Evolutionary conservation across 352 stramenopile species (phyloP), one percentile per base, ranked within the genome.

Genomic region (Pythium brassicae): DNA sequence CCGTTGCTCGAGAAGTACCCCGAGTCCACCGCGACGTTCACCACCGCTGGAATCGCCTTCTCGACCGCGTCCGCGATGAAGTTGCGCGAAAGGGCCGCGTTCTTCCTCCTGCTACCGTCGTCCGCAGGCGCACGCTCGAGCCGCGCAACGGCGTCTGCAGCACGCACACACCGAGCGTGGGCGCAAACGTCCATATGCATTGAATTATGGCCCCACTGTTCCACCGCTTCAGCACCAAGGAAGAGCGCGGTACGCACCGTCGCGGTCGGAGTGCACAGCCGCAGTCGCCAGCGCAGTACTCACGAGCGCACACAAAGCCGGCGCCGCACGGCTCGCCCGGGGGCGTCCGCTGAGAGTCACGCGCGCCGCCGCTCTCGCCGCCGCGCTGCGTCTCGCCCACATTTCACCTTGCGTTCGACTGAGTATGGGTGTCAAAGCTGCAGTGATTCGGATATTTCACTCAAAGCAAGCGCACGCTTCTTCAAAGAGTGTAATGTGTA

Each of bases 51-150:
- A 29, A 92, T 84, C 23, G 87, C 83, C 64, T 91, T 91, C 66
- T 95, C 86, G 40, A 92, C 83, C 3, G 89, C 89, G 64, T 97
- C 87, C 2, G 86, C 86, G 51, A 96, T 94, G 55, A 95, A 96
- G 63, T 94, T 93, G 2, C 85, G 71, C 35, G 73, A 78, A 29
- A 93, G 57, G 34, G 67, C 55, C 35, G 53, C 71, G 39, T 53
- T 57, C 45, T 50, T 59, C 12, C 56, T 50, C 20, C 40, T 52
- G 29, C 29, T 35, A 10, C 29, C 29, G 10, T 4, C 10, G 5
- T 53, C 44, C 17, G 50, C 25, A 32, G 9, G 9, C 20, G 19
- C 37, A 12, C 69, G 40, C 54, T 84, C 72, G 22, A 76, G 62
- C 0, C 32, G n/a, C 20, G 48, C 54, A 5, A 22, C 15, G 0